Base-by-base conservation (phyloP, 768 basidiomycete species). In the Hydnomerulius pinastri region DNA sequence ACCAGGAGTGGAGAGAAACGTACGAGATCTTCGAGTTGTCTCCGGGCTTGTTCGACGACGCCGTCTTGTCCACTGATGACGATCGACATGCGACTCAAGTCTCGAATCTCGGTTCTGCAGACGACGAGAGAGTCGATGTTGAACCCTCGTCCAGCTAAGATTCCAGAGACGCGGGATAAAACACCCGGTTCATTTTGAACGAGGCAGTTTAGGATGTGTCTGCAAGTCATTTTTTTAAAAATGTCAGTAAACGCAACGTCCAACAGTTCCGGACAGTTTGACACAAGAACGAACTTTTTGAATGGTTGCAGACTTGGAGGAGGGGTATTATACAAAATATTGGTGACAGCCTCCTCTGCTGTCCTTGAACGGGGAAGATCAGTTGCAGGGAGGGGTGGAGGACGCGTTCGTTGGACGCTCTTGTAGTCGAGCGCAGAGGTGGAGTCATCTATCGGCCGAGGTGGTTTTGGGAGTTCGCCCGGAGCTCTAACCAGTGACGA, bases 171-270 rank as follows among this genome's bases (percentile, higher is more conserved):
- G 60, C 97, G 88, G 24, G 96, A 97, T 11, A 99, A 81, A n/a
- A 99, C 97, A 63, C 97, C 97, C 3, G 97, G 97, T 73, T 99
- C 97, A 67, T 99, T 98, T 71, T 99, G 97, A 4, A 98, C 97
- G 53, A 99, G 84, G 69, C 95, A 98, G 73, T 99, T 98, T 55
- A 98, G 80, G 50, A 95, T 82, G 65, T 98, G 96, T 69, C 94
- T 98, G 61, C 12, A 4, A 35, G 18, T 17, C 6, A 11, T 35
- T 35, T 35, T 35, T n/a, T 17, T 50, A 45, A 47, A 40, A 45
- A 55, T 1, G 48, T 51, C 46, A 58, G 38, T 41, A 44, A 32
- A 23, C 24, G 17, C 10, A 23, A 49, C 27, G 9, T 51, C n/a
- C 27, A 29, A 42, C 4, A 15, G 15, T 7, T 29, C 2, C 5